Conservation (phyloP, 495 filamentous ascomycete genomes). For the Aspergillus avenaceus region DNA sequence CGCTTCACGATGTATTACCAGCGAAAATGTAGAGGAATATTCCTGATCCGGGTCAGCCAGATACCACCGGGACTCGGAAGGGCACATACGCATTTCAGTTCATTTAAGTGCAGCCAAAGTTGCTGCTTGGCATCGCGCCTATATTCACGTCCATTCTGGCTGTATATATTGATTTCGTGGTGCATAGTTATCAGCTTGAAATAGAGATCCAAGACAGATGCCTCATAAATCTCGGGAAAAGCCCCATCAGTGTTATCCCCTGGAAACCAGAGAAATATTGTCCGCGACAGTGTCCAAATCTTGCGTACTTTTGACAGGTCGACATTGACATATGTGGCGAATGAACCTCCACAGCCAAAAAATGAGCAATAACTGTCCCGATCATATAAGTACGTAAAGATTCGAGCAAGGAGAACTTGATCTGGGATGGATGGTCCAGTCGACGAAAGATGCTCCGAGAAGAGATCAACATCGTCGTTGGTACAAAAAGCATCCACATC, state of each 20-base stretch:
- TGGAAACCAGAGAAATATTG: neutral
- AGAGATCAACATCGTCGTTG: slow-evolving; percentile 1
- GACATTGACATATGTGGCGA: slow-evolving; percentile 4
- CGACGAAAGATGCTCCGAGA: neutral
- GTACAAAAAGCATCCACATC: slow-evolving; percentile 5
- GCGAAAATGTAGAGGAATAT: neutral
- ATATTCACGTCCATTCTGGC: neutral
- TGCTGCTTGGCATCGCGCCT: neutral
- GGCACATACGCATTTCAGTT: neutral
- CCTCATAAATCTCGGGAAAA: slow-evolving; percentile 2
- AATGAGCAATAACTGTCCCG: slow-evolving; percentile 15
- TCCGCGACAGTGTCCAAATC: slow-evolving; percentile 9
- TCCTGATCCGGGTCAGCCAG: neutral
- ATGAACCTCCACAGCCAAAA: slow-evolving; percentile 11
- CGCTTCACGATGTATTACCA: neutral
- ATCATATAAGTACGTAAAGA: slow-evolving; percentile 10
- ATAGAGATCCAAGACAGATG: slow-evolving; percentile 6
- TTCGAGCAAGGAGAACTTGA: slow-evolving; percentile 6
- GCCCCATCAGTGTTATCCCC: neutral
- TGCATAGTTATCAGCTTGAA: slow-evolving; percentile 12
- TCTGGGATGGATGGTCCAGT: neutral
- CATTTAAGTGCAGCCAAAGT: neutral
- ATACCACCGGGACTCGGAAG: neutral
- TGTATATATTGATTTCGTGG: slow-evolving; percentile 9
- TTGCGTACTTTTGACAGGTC: neutral